Evolutionary conservation across 169 alveolate species (phyloP).

Genomic region (Cryptosporidium ubiquitum): DNA sequence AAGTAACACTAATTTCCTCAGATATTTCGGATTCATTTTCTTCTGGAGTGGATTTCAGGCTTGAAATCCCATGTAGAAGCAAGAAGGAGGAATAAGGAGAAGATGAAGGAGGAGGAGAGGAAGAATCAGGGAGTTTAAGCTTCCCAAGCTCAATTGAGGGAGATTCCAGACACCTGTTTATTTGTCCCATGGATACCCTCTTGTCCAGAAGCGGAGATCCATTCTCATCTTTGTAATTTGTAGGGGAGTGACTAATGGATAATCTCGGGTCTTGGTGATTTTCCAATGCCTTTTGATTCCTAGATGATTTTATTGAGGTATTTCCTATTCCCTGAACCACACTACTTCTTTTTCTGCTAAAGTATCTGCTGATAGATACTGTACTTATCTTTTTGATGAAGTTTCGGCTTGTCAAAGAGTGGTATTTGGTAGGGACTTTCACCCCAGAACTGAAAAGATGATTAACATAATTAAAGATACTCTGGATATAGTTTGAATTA

Average conservation of each 20-base stretch:
- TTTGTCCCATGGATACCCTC: neutral
- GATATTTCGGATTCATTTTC: neutral
- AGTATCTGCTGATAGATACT: constrained; percentile 20
- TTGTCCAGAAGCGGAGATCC: neutral
- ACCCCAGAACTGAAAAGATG: neutral
- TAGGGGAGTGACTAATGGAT: neutral
- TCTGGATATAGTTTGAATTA: neutral
- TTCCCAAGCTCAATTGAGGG: neutral
- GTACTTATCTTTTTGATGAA: neutral
- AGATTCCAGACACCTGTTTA: neutral
- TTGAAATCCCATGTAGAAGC: too few species aligned
- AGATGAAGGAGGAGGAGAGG: neutral
- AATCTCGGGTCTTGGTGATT: neutral
- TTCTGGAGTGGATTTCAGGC: neutral
- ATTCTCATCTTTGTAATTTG: too few species aligned
- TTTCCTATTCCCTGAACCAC: neutral
- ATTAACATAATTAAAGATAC: constrained; percentile 5
- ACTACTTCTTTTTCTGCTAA: constrained; percentile 41
- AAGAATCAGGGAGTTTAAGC: neutral
- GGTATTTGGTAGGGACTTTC: neutral
- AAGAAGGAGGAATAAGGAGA: too few species aligned
- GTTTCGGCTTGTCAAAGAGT: neutral
- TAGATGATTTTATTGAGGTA: neutral
- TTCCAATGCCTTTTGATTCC: neutral
- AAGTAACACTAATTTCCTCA: too few species aligned